Conservation (phyloP, 768 basidiomycete species). For the Suillus alpinus region DNA sequence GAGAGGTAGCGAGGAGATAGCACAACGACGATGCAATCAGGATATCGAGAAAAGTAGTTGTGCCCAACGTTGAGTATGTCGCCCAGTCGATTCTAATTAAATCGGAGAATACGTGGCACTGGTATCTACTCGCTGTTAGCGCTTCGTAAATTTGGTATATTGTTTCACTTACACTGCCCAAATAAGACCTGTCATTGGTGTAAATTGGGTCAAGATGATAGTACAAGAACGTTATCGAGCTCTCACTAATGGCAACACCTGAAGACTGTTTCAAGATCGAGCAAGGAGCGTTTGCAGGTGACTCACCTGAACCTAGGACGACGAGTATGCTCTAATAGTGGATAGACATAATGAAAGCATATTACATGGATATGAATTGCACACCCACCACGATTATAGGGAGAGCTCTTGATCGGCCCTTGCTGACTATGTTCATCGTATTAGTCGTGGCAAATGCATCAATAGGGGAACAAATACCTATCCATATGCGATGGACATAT, state of each 20-base stretch:
- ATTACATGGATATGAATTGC: neutral
- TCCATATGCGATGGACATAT: conserved; percentile 1
- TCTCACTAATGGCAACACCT: neutral
- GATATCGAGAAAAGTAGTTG: neutral
- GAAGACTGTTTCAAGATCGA: neutral
- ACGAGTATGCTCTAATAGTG: neutral
- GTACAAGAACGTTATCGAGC: neutral
- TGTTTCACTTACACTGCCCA: conserved; percentile 1
- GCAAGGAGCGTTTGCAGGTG: neutral
- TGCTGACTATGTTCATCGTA: neutral
- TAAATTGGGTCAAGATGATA: neutral
- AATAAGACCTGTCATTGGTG: neutral
- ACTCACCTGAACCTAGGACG: neutral
- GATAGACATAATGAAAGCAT: neutral
- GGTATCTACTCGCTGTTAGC: neutral
- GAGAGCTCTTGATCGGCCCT: neutral
- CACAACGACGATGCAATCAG: neutral
- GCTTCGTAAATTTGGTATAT: neutral
- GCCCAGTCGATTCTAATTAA: neutral
- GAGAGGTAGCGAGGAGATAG: neutral
- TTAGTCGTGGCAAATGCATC: neutral
- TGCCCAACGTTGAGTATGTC: neutral
- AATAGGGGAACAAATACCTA: neutral
- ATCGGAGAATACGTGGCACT: neutral
- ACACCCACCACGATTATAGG: neutral